These are phyloP conservation scores for Colletotrichum scovillei DNA, from an alignment of 2,329 filamentous ascomycete species.

Conservation along the genomic window DNA sequence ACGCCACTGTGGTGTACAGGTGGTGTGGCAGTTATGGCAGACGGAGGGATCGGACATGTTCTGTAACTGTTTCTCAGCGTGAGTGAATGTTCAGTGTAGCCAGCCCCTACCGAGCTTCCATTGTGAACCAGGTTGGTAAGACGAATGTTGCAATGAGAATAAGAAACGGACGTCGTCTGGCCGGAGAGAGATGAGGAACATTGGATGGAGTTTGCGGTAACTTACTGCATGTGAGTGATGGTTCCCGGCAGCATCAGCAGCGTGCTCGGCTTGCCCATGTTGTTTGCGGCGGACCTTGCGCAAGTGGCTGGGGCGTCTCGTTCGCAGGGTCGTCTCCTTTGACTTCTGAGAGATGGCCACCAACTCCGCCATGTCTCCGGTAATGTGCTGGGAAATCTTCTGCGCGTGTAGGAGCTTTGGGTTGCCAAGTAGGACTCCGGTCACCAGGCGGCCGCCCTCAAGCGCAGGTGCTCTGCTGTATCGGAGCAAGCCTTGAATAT, in stretches of 20 bases:
- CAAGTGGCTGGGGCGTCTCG: not conserved
- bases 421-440: not conserved
- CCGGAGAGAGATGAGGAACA: not conserved
- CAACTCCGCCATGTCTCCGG: not conserved
- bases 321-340: not conserved
- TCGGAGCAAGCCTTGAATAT: constrained; percentile 1
- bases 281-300: not conserved
- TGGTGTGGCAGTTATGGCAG: not conserved
- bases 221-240: not conserved
- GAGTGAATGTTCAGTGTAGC: not conserved
- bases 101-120: too few relatives aligned
- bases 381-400: not conserved
- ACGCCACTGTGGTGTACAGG: constrained; percentile 1
- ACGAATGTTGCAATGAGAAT: not conserved
- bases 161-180: not conserved
- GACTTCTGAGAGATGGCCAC: not conserved
- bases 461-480: not conserved
- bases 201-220: not conserved
- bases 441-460: not conserved
- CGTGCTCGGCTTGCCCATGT: not conserved
- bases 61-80: not conserved
- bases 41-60: not conserved
- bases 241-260: not conserved
- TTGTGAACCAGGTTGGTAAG: not conserved
- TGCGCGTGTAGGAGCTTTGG: not conserved